A percentile compares a stretch with the other conserved stretches of the same genome.
Evolutionary conservation across 225 moss, liverwort and hornwort genomes (phyloP).

Genomic region (Bryum argenteum): DNA sequence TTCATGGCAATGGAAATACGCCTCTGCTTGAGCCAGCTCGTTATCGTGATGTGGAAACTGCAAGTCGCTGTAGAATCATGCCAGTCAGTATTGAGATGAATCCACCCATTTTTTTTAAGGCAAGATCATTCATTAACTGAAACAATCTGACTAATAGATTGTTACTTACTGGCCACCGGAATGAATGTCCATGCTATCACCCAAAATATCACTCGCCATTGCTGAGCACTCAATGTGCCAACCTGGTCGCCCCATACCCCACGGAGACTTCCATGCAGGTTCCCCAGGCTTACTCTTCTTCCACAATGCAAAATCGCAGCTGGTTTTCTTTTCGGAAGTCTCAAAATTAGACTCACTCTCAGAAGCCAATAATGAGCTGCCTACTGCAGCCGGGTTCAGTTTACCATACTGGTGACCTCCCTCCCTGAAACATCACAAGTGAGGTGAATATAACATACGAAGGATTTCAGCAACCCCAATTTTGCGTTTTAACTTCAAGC

Average conservation of each 20-base stretch:
- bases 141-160: slow-evolving; percentile 1
- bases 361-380: slow-evolving; percentile 81
- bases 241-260: slow-evolving; percentile 92
- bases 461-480: slow-evolving; percentile 19
- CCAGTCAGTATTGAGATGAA: slow-evolving; percentile 15
- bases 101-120: not conserved
- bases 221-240: slow-evolving; percentile 99
- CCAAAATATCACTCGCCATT: slow-evolving; percentile 92
- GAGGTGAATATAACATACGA: slow-evolving; percentile 19
- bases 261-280: slow-evolving; percentile 91
- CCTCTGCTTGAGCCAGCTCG: slow-evolving; percentile 94
- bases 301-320: slow-evolving; percentile 95
- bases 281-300: slow-evolving; percentile 94
- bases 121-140: not conserved
- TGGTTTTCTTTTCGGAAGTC: slow-evolving; percentile 73
- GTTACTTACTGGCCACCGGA: slow-evolving; percentile 94
- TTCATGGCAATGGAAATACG: slow-evolving; percentile 75
- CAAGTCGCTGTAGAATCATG: slow-evolving; percentile 61
- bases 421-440: slow-evolving; percentile 52
- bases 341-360: slow-evolving; percentile 95
- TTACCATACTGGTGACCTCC: slow-evolving; percentile 92
- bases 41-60: slow-evolving; percentile 97
- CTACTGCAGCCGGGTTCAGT: slow-evolving; percentile 91
- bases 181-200: slow-evolving; percentile 79
- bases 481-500: slow-evolving; percentile 23